Percentiles rank a stretch among this genome's conserved stretches.
Conservation (phyloP, 208 protist genomes). For the Leishmania tarentolae region DNA sequence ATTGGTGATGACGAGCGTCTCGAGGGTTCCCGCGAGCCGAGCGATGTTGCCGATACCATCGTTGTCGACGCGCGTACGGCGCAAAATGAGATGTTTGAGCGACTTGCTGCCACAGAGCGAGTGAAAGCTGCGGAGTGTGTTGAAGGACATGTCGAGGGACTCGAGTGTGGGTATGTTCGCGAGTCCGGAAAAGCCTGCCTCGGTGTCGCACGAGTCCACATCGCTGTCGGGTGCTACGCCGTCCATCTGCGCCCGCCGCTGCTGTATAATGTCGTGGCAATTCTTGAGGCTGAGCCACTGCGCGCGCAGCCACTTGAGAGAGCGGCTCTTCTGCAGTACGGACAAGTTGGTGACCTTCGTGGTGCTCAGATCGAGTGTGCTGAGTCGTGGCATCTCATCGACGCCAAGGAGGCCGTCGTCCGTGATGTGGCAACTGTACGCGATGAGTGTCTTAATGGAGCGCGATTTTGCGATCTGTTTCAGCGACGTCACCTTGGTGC, state of each 20-base stretch:
- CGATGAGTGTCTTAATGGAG: conserved; percentile 43
- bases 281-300: conserved; percentile 73
- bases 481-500: conserved; percentile 51
- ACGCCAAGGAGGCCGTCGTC: conserved; percentile 44
- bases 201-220: conserved; percentile 32
- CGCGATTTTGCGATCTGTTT: conserved; percentile 27
- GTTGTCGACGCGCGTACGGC: conserved; percentile 61
- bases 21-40: conserved; percentile 46
- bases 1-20: conserved; percentile 65
- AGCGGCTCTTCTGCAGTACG: conserved; percentile 40
- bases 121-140: conserved; percentile 54
- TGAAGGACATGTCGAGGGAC: conserved; percentile 68
- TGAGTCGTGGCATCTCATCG: conserved; percentile 43
- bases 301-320: conserved; percentile 56
- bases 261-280: conserved; percentile 51
- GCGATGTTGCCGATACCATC: conserved; percentile 50
- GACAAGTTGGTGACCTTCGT: conserved; percentile 65
- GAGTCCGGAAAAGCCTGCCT: conserved; percentile 57
- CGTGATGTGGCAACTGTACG: conserved; percentile 44
- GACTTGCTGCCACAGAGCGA: conserved; percentile 64
- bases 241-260: conserved; percentile 40
- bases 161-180: conserved; percentile 68
- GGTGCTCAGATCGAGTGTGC: conserved; percentile 50
- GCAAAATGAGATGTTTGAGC: conserved; percentile 54
- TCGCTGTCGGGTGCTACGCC: conserved; percentile 18